Evolutionary conservation across 2,329 filamentous ascomycete species (phyloP).

Genomic region (Xylariales sp.): DNA sequence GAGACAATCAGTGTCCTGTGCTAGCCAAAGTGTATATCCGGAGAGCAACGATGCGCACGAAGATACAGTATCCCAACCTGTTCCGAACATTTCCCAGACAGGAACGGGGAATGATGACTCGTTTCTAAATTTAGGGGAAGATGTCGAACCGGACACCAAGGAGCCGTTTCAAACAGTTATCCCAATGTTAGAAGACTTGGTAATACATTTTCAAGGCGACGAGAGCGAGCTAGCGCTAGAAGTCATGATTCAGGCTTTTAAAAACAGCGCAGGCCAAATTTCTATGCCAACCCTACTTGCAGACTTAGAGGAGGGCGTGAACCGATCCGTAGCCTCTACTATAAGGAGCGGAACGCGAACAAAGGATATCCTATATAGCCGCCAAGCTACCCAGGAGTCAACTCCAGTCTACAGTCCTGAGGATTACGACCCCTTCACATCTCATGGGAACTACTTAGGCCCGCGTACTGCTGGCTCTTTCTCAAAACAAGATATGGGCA

Average conservation of each 20-base stretch:
- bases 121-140: slow-evolving; percentile 33
- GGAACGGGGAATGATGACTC: slow-evolving; percentile 46
- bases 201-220: slow-evolving; percentile 65
- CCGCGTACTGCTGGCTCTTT: slow-evolving; percentile 20
- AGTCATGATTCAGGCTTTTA: slow-evolving; percentile 60
- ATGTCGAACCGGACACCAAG: slow-evolving; percentile 36
- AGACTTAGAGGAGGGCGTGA: slow-evolving; percentile 28
- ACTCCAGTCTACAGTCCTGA: slow-evolving; percentile 44
- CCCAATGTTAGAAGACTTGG: slow-evolving; percentile 65
- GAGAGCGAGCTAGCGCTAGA: slow-evolving; percentile 57
- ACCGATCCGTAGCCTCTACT: slow-evolving; percentile 19
- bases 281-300: slow-evolving; percentile 37
- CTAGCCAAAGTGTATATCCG: slow-evolving; percentile 39
- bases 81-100: slow-evolving; percentile 57
- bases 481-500: slow-evolving; percentile 24
- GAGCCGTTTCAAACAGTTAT: slow-evolving; percentile 58
- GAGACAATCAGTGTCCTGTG: slow-evolving; percentile 34
- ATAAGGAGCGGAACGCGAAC: slow-evolving; percentile 22
- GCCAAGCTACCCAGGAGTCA: slow-evolving; percentile 30
- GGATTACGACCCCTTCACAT: slow-evolving; percentile 62
- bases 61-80: slow-evolving; percentile 34
- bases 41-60: slow-evolving; percentile 45
- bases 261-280: slow-evolving; percentile 53
- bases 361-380: slow-evolving; percentile 27
- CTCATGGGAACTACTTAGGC: slow-evolving; percentile 41